These are phyloP conservation scores for Nicotiana tomentosiformis DNA, from an alignment of 257 asterid genomes.

Conservation along the genomic window DNA sequence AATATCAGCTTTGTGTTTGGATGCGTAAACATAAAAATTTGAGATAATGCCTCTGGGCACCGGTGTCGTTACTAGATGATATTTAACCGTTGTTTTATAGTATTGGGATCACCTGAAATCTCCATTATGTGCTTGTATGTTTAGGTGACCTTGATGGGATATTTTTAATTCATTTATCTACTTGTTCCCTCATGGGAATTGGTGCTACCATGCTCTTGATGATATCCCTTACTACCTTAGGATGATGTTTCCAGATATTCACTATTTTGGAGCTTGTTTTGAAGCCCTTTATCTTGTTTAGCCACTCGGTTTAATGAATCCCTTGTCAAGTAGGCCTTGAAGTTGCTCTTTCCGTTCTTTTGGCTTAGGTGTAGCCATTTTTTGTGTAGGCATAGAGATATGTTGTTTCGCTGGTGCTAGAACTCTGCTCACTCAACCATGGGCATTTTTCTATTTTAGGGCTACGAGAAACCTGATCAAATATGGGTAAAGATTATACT, in stretches of 20 bases:
- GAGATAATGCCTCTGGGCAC: too few relatives aligned
- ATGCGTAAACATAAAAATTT: too few relatives aligned
- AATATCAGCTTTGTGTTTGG: too few relatives aligned
- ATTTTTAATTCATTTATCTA: too few relatives aligned
- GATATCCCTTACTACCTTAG: background rate
- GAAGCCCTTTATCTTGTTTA: background rate
- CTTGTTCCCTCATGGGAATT: background rate
- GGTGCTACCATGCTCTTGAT: background rate
- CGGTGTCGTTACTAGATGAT: too few relatives aligned
- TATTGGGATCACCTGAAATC: too few relatives aligned
- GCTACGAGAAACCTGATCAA: background rate
- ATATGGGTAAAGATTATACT: background rate
- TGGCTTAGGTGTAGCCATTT: background rate
- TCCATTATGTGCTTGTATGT: too few relatives aligned
- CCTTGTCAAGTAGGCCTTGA: background rate
- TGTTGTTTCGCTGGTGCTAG: background rate
- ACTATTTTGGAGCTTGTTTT: background rate
- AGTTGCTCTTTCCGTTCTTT: background rate
- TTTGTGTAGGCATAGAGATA: background rate
- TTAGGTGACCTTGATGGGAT: too few relatives aligned
- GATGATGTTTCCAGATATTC: background rate
- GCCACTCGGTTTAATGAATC: background rate
- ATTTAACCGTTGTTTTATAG: too few relatives aligned
- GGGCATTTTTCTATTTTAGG: background rate
- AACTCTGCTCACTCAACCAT: background rate